Evolutionary conservation across 1,284 basidiomycete genomes (phyloP), one percentile per base, ranked within the genome.

Genomic region (Filobasidium uniguttulatum): DNA sequence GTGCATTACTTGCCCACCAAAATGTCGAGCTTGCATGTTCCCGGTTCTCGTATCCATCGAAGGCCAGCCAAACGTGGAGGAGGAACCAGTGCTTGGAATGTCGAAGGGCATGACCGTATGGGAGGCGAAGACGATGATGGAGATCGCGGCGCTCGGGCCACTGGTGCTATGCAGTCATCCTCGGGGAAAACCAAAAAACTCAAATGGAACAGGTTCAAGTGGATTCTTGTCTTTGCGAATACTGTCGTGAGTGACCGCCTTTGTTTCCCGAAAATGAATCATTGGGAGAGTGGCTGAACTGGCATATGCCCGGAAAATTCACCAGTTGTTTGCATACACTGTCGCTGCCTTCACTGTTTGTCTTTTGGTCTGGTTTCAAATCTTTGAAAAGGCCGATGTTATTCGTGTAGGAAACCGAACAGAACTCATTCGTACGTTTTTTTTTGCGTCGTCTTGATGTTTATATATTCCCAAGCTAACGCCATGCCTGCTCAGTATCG

Each of bases 141-240:
- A 59, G 73, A 76, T 43, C 76, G 80, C 50, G 75, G 74, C 7
- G 64, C 75, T 66, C n/a, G 64, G 67, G 35, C 62, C 64, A 47
- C 49, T 65, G 40, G 65, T 66, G 43, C 36, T 19, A 28, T 31
- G 25, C 20, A 40, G 46, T 6, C n/a, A 17, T 35, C 30, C 20
- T 26, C 65, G 61, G 4, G 54, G 65, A 60, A 66, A 60, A 67
- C 66, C 66, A 30, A 59, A 67, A 55, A 70, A 55, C 65, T 78
- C 57, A 69, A 75, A 28, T 82, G 81, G 81, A 83, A 77, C 59
- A 71, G 69, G 56, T 83, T 82, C 72, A 83, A 83, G 62, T 82
- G 79, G 79, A 67, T 71, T 9, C 62, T 83, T 37, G 78, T 82
- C 58, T 34, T 71, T 28, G 69, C 77, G 31, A 81, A 80, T 60